These are phyloP conservation scores for Suillus fuscotomentosus DNA, from an alignment of 768 basidiomycete species.

Conservation along the genomic window DNA sequence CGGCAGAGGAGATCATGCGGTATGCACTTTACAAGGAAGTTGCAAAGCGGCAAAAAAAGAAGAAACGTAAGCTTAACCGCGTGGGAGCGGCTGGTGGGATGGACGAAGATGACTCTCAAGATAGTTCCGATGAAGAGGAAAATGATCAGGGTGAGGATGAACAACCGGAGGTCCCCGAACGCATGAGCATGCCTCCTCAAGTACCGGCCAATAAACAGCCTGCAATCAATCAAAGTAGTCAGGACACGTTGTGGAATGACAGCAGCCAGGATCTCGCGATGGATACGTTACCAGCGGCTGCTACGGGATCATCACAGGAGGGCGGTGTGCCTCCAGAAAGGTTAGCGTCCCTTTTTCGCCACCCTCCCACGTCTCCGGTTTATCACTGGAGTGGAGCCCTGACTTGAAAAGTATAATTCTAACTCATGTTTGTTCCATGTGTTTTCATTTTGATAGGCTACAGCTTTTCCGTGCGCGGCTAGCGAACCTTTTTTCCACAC, in stretches of 20 bases:
- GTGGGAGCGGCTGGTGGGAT: constrained; percentile 54
- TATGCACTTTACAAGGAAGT: constrained; percentile 99
- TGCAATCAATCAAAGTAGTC: constrained; percentile 32
- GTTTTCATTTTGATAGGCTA: constrained; percentile 43
- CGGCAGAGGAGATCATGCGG: constrained; percentile 93
- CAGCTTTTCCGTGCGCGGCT: constrained; percentile 80
- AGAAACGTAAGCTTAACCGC: constrained; percentile 84
- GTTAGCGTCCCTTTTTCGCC: constrained; percentile 39
- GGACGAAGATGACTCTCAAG: constrained; percentile 46
- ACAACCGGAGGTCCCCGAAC: constrained; percentile 33
- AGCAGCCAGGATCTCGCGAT: constrained; percentile 67
- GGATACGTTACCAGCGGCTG: constrained; percentile 43
- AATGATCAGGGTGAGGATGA: constrained; percentile 43
- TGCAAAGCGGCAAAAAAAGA: constrained; percentile 65
- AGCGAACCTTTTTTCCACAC: constrained; percentile 65
- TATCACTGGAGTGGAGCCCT: neutral
- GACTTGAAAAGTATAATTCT: neutral
- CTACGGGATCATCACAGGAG: constrained; percentile 34
- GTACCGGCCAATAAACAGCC: constrained; percentile 21
- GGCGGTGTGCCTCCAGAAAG: constrained; percentile 54
- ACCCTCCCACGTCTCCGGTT: neutral
- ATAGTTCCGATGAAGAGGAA: constrained; percentile 40
- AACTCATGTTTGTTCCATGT: neutral
- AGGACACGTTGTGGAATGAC: constrained; percentile 65
- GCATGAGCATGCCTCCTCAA: constrained; percentile 49